phyloP scores from a whole-genome alignment of 2,329 filamentous ascomycete species.

The Aspergillus hortae region DNA sequence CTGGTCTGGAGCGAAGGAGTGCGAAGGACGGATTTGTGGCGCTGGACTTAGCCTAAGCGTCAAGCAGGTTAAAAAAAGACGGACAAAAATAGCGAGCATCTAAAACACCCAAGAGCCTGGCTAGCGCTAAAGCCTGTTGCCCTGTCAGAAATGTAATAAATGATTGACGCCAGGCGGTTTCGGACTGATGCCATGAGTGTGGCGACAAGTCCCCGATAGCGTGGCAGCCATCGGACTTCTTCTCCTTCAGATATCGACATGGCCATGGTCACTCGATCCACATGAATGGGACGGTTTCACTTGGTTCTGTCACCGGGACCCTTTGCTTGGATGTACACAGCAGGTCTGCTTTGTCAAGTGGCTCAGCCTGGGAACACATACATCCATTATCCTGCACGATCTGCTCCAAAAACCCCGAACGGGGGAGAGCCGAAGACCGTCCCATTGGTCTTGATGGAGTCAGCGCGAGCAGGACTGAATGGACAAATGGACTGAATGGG shows the following conservation, averaged over 20 bases:
- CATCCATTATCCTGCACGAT: no score
- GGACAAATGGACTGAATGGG: neutral
- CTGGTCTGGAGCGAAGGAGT: neutral
- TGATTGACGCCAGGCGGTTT: neutral
- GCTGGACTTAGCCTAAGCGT: neutral
- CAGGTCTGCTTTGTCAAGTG: neutral
- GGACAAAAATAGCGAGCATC: slow-evolving; percentile 16
- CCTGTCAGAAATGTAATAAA: neutral
- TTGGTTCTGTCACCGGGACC: neutral
- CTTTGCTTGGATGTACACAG: neutral
- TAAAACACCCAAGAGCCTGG: neutral
- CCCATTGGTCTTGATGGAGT: neutral
- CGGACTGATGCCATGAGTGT: slow-evolving; percentile 1
- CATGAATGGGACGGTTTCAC: neutral
- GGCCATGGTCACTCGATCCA: neutral
- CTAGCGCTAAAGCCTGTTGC: slow-evolving; percentile 1
- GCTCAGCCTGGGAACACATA: neutral
- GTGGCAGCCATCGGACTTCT: slow-evolving; percentile 1
- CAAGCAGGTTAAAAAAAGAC: slow-evolving; percentile 6
- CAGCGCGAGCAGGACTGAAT: neutral
- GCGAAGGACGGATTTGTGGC: neutral
- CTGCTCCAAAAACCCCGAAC: neutral
- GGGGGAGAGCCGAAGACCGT: neutral
- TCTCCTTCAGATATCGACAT: neutral
- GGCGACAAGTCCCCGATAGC: neutral